These are phyloP conservation scores for Tylopilus subfusipes DNA, from an alignment of 768 basidiomycete genomes.

Conservation along the genomic window DNA sequence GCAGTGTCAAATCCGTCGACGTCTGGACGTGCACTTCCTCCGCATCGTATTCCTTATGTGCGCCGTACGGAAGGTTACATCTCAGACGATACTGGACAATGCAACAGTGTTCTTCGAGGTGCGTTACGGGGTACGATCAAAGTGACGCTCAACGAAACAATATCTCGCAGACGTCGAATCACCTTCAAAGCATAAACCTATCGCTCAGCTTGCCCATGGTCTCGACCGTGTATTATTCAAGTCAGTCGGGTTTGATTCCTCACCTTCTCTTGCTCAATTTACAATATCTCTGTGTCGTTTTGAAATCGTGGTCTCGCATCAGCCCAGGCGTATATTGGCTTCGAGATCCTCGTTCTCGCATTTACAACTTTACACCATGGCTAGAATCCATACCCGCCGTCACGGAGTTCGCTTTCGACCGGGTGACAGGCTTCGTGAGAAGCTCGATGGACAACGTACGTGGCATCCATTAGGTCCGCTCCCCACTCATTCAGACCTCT, in stretches of 20 bases:
- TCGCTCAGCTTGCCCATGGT: slow-evolving; percentile 62
- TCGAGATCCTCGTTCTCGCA: slow-evolving; percentile 77
- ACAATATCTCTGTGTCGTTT: not conserved
- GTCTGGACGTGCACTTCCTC: slow-evolving; percentile 15
- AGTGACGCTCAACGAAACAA: not conserved
- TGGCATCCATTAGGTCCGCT: not conserved
- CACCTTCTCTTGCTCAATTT: not conserved
- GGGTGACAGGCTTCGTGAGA: slow-evolving; percentile 66
- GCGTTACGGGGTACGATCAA: not conserved
- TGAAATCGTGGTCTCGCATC: not conserved
- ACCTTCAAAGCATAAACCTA: slow-evolving; percentile 44
- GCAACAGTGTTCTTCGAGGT: slow-evolving; percentile 19
- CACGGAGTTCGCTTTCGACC: slow-evolving; percentile 81
- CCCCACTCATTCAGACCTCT: not conserved
- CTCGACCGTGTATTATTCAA: slow-evolving; percentile 74
- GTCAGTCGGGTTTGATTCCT: slow-evolving; percentile 38
- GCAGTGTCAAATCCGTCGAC: not conserved
- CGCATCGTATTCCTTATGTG: slow-evolving; percentile 22
- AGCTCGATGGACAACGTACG: slow-evolving; percentile 75
- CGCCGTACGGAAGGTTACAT: slow-evolving; percentile 29
- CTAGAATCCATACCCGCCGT: slow-evolving; percentile 73
- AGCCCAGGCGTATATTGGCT: slow-evolving; percentile 91
- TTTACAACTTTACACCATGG: slow-evolving; percentile 79
- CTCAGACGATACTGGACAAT: slow-evolving; percentile 2
- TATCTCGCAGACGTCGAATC: slow-evolving; percentile 41